phyloP scores from a whole-genome alignment of 257 asterid species.

The Scutellaria galericulata region DNA sequence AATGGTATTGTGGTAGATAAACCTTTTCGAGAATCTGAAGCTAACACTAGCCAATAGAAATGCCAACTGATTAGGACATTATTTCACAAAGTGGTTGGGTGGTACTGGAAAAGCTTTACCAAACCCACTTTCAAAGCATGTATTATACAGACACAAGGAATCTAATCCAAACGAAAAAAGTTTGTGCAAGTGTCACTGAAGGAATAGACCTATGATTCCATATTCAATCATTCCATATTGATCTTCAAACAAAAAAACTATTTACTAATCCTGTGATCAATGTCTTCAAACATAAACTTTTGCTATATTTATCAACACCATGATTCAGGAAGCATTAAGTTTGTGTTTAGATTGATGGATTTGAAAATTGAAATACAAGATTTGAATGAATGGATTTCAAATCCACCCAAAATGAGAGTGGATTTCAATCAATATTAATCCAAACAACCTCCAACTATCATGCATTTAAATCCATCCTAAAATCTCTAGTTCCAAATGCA shows the following conservation, averaged over 20 bases:
- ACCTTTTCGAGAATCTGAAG: background rate
- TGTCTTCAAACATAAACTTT: background rate
- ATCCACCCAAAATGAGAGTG: too few species aligned
- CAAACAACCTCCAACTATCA: too few species aligned
- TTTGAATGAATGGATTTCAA: too few species aligned
- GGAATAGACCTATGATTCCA: background rate
- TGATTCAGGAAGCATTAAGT: background rate
- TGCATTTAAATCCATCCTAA: too few species aligned
- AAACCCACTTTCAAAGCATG: background rate
- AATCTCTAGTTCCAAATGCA: too few species aligned
- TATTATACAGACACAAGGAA: background rate
- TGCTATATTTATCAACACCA: background rate
- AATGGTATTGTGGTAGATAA: background rate
- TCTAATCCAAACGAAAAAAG: background rate
- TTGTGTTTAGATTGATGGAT: too few species aligned
- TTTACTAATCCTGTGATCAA: background rate
- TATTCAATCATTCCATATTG: background rate
- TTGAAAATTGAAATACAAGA: too few species aligned
- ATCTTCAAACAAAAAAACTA: background rate
- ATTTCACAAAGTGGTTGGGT: background rate
- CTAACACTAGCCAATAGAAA: background rate
- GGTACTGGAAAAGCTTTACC: background rate
- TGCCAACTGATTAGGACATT: background rate
- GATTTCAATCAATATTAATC: too few species aligned
- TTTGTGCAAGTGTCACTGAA: background rate